Conservation (phyloP, 2,329 filamentous ascomycete genomes). For the Fusarium oxysporum region DNA sequence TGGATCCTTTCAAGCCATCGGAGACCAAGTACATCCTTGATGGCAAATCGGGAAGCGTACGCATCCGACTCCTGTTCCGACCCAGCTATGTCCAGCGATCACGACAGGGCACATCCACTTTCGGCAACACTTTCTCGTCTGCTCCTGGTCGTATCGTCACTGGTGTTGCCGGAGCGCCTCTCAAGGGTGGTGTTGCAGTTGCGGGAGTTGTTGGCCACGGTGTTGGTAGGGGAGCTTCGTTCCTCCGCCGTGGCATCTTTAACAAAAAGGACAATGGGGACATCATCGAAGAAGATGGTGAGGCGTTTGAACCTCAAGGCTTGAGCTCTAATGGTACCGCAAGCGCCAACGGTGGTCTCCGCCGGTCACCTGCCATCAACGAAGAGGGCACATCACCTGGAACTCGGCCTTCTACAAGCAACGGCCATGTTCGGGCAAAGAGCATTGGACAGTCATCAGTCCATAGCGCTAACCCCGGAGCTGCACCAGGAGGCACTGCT, state of each 20-base stretch:
- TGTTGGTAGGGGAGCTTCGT: constrained; percentile 89
- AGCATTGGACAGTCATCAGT: constrained; percentile 75
- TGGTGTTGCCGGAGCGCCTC: constrained; percentile 83
- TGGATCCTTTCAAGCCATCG: constrained; percentile 87
- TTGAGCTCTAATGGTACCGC: constrained; percentile 51
- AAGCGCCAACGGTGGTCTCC: constrained; percentile 52
- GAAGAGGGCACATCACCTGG: constrained; percentile 46
- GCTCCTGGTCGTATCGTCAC: constrained; percentile 89
- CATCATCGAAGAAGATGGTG: constrained; percentile 59
- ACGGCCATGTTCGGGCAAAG: constrained; percentile 63
- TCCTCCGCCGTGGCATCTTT: constrained; percentile 87
- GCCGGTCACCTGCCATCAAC: constrained; percentile 55
- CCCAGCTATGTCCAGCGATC: constrained; percentile 90
- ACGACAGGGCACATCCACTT: constrained; percentile 91
- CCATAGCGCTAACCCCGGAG: constrained; percentile 70
- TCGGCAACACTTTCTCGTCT: constrained; percentile 88
- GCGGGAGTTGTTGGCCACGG: constrained; percentile 78
- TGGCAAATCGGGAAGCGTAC: constrained; percentile 87
- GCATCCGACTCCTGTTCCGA: constrained; percentile 89
- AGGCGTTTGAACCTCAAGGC: constrained; percentile 56
- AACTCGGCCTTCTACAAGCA: constrained; percentile 43
- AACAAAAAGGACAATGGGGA: constrained; percentile 75
- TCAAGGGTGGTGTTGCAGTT: constrained; percentile 89
- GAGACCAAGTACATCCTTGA: constrained; percentile 82
- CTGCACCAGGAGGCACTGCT: constrained; percentile 78